Evolutionary conservation across 2,329 filamentous ascomycete genomes (phyloP).

Genomic region (Penicillium sp.): DNA sequence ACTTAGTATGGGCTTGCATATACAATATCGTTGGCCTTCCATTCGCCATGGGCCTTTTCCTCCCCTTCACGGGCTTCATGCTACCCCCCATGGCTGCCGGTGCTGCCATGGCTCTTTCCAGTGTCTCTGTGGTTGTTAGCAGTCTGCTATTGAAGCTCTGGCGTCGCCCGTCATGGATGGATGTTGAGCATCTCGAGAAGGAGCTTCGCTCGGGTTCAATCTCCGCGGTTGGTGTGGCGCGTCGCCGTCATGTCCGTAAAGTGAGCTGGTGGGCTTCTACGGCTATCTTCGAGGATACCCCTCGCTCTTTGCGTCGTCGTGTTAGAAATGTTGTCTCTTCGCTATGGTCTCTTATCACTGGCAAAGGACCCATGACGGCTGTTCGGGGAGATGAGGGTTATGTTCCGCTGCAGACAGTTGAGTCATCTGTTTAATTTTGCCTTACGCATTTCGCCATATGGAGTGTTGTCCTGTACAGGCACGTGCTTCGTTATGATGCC

Average conservation of each 20-base stretch:
- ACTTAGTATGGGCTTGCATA: constrained; percentile 85
- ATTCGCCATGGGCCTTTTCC: constrained; percentile 94
- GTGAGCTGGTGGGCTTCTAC: constrained; percentile 34
- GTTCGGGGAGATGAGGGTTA: constrained; percentile 41
- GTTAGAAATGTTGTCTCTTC: constrained; percentile 18
- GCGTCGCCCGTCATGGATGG: constrained; percentile 83
- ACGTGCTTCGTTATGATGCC: constrained; percentile 1
- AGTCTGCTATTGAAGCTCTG: constrained; percentile 83
- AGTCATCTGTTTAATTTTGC: constrained; percentile 30
- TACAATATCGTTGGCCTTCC: constrained; percentile 92
- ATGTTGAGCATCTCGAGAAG: constrained; percentile 63
- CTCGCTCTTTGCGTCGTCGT: constrained; percentile 18
- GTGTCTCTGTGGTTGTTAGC: constrained; percentile 83
- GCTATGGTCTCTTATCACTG: constrained; percentile 32
- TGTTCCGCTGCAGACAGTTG: constrained; percentile 47
- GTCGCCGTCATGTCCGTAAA: constrained; percentile 15
- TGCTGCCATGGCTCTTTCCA: constrained; percentile 87
- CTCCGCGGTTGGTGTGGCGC: constrained; percentile 6
- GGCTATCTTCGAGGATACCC: constrained; percentile 22
- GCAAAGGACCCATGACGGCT: constrained; percentile 21
- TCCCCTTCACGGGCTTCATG: constrained; percentile 77
- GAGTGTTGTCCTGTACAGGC: not conserved
- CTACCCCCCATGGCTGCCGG: constrained; percentile 93
- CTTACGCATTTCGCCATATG: not conserved
- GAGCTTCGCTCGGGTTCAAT: constrained; percentile 43